A percentile compares a stretch with the other conserved stretches of the same genome.
Conservation (phyloP, 208 protist genomes). For the Phytomonas serpens region DNA sequence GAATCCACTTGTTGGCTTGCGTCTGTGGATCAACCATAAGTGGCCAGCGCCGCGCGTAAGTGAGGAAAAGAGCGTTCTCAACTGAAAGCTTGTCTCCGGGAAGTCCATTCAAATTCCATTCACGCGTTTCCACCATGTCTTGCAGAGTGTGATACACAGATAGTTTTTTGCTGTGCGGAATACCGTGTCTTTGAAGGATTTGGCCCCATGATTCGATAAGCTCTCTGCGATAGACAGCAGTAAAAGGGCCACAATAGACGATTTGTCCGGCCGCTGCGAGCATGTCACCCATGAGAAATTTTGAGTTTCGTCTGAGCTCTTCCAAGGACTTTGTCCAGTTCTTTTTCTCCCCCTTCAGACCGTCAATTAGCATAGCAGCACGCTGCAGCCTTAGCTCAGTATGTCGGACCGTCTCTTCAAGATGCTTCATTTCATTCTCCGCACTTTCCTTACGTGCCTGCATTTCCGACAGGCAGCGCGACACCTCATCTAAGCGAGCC, state of each 20-base stretch:
- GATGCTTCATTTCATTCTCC: constrained; percentile 92
- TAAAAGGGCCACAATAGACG: constrained; percentile 97
- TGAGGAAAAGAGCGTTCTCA: constrained; percentile 97
- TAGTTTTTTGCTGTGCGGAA: constrained; percentile 81
- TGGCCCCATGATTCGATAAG: constrained; percentile 84
- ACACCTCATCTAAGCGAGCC: constrained; percentile 85
- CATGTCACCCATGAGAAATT: constrained; percentile 94
- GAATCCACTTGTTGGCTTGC: constrained; percentile 98
- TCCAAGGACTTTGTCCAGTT: constrained; percentile 90
- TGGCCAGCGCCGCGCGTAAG: constrained; percentile 93
- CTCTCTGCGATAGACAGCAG: constrained; percentile 79
- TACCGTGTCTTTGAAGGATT: constrained; percentile 48
- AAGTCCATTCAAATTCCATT: constrained; percentile 94
- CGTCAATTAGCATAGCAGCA: constrained; percentile 94
- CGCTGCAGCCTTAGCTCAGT: constrained; percentile 94
- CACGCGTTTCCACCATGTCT: constrained; percentile 92
- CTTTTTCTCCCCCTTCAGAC: constrained; percentile 95
- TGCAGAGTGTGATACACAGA: constrained; percentile 90
- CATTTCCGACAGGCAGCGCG: constrained; percentile 89
- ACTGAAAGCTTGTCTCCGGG: constrained; percentile 94
- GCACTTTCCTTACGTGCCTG: constrained; percentile 89
- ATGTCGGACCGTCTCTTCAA: constrained; percentile 88
- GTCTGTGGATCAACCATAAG: constrained; percentile 98
- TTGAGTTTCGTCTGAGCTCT: constrained; percentile 72
- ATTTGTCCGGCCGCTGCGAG: constrained; percentile 93